Percentiles rank a stretch among this genome's conserved stretches.
Conservation (phyloP, 257 asterid genomes). For the Jacaranda mimosifolia region DNA sequence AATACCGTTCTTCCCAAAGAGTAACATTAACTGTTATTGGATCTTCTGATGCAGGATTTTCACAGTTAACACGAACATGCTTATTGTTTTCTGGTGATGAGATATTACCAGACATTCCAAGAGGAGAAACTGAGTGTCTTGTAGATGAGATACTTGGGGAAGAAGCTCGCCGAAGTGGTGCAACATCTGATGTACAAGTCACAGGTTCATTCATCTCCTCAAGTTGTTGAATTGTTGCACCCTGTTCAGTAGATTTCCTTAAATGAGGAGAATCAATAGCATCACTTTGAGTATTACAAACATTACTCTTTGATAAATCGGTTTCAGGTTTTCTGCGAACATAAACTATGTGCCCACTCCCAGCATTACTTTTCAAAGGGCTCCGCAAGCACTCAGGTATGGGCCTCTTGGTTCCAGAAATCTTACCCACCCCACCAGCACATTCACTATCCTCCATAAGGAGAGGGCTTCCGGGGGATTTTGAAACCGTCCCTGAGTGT, state of each 20-base stretch:
- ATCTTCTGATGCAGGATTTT: constrained; percentile 42
- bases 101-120: constrained; percentile 42
- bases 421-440: constrained; percentile 40
- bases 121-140: constrained; percentile 54
- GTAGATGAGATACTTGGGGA: constrained; percentile 51
- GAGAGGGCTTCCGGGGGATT: constrained; percentile 44
- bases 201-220: constrained; percentile 45
- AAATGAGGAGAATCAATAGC: constrained; percentile 39
- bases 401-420: constrained; percentile 53
- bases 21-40: constrained; percentile 41
- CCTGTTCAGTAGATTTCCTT: constrained; percentile 44
- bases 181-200: constrained; percentile 40
- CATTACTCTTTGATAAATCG: constrained; percentile 46
- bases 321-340: constrained; percentile 76
- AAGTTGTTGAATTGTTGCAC: constrained; percentile 45
- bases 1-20: constrained; percentile 61
- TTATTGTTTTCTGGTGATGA: constrained; percentile 44
- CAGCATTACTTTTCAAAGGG: constrained; percentile 54
- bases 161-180: constrained; percentile 49
- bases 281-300: constrained; percentile 40
- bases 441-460: constrained; percentile 42
- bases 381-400: constrained; percentile 39
- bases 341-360: constrained; percentile 68
- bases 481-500: constrained; percentile 44
- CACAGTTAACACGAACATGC: constrained; percentile 36